phyloP scores from a whole-genome alignment of 78 protist species.

The Tieghemostelium lacteum region DNA sequence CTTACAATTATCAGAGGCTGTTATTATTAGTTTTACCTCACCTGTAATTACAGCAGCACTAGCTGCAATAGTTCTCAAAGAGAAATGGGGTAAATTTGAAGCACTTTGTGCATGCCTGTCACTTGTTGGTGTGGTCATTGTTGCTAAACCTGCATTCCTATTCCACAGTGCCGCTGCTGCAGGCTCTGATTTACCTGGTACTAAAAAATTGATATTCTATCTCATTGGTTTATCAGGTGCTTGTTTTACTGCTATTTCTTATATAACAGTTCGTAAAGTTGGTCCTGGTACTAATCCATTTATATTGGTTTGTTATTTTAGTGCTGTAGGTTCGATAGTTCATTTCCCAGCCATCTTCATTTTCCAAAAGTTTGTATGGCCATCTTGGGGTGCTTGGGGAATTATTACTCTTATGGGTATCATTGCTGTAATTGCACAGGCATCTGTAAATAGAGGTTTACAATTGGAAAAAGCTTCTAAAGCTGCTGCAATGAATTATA shows the following conservation, averaged over 20 bases:
- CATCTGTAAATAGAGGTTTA: conserved; percentile 31
- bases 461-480: conserved; percentile 40
- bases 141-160: conserved; percentile 52
- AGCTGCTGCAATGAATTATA: conserved; percentile 58
- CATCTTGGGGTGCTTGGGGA: conserved; percentile 26
- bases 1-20: conserved; percentile 46
- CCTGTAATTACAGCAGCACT: conserved; percentile 49
- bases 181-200: background rate
- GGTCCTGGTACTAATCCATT: conserved; percentile 52
- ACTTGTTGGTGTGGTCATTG: conserved; percentile 21
- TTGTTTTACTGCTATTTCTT: conserved; percentile 24
- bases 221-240: conserved; percentile 50
- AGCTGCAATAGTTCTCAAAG: conserved; percentile 45
- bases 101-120: conserved; percentile 47
- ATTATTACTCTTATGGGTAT: conserved; percentile 19
- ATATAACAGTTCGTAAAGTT: conserved; percentile 56
- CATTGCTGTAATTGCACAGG: conserved; percentile 21
- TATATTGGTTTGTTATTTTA: conserved; percentile 31
- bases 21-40: conserved; percentile 36
- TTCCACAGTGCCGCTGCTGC: conserved; percentile 14
- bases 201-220: background rate
- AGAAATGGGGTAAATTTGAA: conserved; percentile 58
- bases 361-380: conserved; percentile 14
- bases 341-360: background rate
- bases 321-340: background rate